Evolutionary conservation across 192 early-diverging fungal species (phyloP), one percentile per base, ranked within the genome.

Genomic region (Piromyces sp.): DNA sequence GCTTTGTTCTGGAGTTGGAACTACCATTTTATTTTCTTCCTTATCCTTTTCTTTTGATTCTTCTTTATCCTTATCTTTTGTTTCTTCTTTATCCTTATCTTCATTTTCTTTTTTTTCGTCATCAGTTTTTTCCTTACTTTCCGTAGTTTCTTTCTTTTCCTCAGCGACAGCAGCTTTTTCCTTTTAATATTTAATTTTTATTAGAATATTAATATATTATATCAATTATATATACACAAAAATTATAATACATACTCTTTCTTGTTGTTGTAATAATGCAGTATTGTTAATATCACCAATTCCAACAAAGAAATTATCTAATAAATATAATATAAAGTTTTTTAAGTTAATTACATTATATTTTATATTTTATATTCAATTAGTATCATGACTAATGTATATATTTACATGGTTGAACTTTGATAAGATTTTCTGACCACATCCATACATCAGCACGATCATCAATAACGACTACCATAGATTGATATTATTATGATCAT

Each of bases 391-490:
- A n/a, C n/a, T n/a, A n/a, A n/a, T n/a, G n/a, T n/a, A n/a, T n/a
- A n/a, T 33, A 33, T 33, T 38, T 89, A 96, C 95, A 99, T 38
- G 95, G 95, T 51, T 91, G 87, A 29, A 98, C 94, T 79, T 93
- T 90, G 78, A 98, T 92, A 30, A 99, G 83, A 86, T 98, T 96
- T 11, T 92, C 94, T 3, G 96, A 93, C 90, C 92, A 95, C 30
- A 87, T 84, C 98, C 98, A 99, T 5, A 99, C 94, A 85, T 99
- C 97, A 0, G 92, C 93, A 29, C 97, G 91, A 87, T 99, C 98
- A 84, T 99, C 98, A 17, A 99, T 88, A 68, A 95, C 93, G 7
- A 96, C 94, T 4, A 97, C 98, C 97, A 99, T 98, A 30, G 93
- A 95, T 37, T 93, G 93, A n/a, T n/a, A n/a, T n/a, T n/a, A n/a